Conservation (phyloP, 2,329 filamentous ascomycete species). For the Xylariomycetidae sp. region DNA sequence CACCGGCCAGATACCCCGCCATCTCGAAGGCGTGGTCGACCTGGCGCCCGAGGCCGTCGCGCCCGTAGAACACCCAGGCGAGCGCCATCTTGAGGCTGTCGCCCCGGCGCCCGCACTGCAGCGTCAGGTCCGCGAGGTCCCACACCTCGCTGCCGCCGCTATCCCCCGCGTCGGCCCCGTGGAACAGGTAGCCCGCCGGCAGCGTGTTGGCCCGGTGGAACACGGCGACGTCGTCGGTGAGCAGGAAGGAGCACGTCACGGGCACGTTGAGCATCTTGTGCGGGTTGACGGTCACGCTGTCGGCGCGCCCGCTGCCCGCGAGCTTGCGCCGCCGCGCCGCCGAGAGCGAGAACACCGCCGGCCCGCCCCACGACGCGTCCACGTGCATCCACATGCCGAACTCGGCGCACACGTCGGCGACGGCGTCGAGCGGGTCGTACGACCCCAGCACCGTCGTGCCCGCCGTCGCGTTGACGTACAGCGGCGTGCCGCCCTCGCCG, state of each 20-base stretch:
- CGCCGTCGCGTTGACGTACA: constrained; percentile 94
- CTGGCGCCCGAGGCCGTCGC: constrained; percentile 63
- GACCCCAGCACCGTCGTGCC: constrained; percentile 91
- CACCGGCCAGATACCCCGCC: constrained; percentile 62
- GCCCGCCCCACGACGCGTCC: constrained; percentile 87
- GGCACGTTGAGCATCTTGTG: constrained; percentile 97
- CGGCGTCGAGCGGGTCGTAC: constrained; percentile 72
- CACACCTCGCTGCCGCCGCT: constrained; percentile 38
- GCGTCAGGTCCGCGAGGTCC: constrained; percentile 87
- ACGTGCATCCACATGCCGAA: constrained; percentile 87
- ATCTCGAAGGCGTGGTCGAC: constrained; percentile 69
- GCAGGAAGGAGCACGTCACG: constrained; percentile 83
- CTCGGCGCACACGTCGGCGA: constrained; percentile 65
- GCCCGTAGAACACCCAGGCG: constrained; percentile 85
- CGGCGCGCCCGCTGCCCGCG: constrained; percentile 65
- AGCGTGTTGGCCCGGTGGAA: constrained; percentile 85
- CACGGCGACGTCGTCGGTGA: constrained; percentile 68
- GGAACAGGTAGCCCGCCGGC: constrained; percentile 81
- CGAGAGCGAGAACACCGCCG: constrained; percentile 67
- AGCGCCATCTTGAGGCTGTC: constrained; percentile 86
- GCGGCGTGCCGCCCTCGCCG: constrained; percentile 68
- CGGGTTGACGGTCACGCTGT: constrained; percentile 84
- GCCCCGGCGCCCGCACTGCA: constrained; percentile 85
- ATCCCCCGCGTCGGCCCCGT: constrained; percentile 44
- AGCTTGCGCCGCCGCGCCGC: constrained; percentile 60